Conservation (phyloP, 768 basidiomycete genomes). For the Leccinellum luteum region DNA sequence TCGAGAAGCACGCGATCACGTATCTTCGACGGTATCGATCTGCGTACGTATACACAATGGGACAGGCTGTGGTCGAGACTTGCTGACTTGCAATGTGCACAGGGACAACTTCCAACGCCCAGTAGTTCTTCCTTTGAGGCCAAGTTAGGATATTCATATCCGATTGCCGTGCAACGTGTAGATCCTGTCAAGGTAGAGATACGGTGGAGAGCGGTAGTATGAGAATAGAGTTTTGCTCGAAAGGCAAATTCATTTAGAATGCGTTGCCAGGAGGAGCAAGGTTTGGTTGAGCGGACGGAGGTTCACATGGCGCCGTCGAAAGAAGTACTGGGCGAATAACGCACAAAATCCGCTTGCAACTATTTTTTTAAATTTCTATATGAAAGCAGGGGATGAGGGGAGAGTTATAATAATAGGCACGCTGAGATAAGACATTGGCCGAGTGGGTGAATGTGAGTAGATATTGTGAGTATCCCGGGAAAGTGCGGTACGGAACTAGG, state of each 20-base stretch:
- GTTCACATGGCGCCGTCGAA: constrained; percentile 21
- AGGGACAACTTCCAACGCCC: constrained; percentile 71
- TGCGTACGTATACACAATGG: constrained; percentile 58
- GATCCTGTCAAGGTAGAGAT: constrained; percentile 23
- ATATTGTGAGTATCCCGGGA: constrained; percentile 7
- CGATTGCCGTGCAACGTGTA: constrained; percentile 25
- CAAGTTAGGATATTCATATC: constrained; percentile 32
- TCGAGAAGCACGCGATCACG: constrained; percentile 86
- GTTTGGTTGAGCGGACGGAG: constrained; percentile 1
- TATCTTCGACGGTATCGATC: constrained; percentile 88
- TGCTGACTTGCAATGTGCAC: constrained; percentile 14
- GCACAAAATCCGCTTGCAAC: constrained; percentile 26
- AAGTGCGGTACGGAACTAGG: constrained; percentile 16
- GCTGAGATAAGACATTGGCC: constrained; percentile 27
- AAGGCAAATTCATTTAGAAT: constrained; percentile 20
- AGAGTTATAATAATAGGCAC: constrained; percentile 30
- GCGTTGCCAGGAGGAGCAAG: constrained; percentile 31
- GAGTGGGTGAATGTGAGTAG: constrained; percentile 9
- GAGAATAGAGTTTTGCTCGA: constrained; percentile 25
- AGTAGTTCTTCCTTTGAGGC: constrained; percentile 58
- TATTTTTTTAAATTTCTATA: constrained; percentile 1
- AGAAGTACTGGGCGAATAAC: constrained; percentile 11
- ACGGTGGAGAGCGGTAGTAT: constrained; percentile 7
- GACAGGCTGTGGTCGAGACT: not conserved
- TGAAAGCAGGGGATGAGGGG: constrained; percentile 20